Conservation (phyloP, 2,329 filamentous ascomycete genomes). For the Berkeleyomyces rouxiae region DNA sequence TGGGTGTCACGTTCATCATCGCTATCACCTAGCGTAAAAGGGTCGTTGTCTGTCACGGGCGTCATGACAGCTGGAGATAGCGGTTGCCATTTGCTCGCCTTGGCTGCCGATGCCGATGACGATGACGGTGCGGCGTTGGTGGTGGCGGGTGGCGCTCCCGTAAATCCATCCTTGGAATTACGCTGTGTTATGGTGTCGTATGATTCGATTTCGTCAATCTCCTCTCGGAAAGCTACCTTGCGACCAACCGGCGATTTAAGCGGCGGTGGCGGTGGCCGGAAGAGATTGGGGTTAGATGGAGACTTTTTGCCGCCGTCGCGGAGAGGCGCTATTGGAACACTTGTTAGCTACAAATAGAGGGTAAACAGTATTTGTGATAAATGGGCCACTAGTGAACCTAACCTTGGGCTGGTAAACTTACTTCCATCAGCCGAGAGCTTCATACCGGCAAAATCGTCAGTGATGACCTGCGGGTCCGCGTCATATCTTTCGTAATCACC, state of each 20-base stretch:
- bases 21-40: constrained; percentile 89
- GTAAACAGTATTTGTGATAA: background rate
- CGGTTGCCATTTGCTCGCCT: constrained; percentile 93
- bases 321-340: constrained; percentile 32
- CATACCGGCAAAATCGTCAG: constrained; percentile 71
- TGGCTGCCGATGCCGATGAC: constrained; percentile 31
- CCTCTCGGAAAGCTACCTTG: constrained; percentile 41
- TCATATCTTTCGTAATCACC: constrained; percentile 87
- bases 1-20: constrained; percentile 66
- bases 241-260: constrained; percentile 36
- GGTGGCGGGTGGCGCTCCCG: background rate
- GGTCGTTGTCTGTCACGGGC: constrained; percentile 55
- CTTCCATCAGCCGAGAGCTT: constrained; percentile 45
- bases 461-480: constrained; percentile 76
- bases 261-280: constrained; percentile 44
- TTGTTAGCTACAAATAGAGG: constrained; percentile 17
- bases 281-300: constrained; percentile 60
- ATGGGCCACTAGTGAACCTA: background rate
- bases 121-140: constrained; percentile 13
- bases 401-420: constrained; percentile 24
- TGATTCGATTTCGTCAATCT: constrained; percentile 56
- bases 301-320: constrained; percentile 34
- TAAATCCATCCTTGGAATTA: constrained; percentile 29
- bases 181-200: constrained; percentile 53
- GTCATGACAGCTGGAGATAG: constrained; percentile 54